Percentiles rank a stretch among this genome's conserved stretches.
Evolutionary conservation across 768 basidiomycete genomes (phyloP).

Genomic region (Xerocomellus dryophilus): DNA sequence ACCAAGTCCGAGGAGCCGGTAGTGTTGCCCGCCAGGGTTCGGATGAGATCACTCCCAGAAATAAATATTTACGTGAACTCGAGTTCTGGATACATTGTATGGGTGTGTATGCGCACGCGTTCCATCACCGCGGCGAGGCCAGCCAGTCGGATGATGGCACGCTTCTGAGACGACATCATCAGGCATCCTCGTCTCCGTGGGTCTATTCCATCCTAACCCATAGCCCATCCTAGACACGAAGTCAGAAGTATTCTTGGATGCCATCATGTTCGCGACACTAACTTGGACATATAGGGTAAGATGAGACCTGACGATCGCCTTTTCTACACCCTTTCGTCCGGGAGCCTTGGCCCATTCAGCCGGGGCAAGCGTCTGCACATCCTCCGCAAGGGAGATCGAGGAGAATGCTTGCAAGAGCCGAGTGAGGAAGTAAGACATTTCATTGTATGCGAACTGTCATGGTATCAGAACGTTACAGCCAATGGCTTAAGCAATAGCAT

Average conservation of each 20-base stretch:
- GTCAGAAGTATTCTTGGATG: background rate
- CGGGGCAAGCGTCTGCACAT: constrained; percentile 48
- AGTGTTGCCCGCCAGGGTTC: no score
- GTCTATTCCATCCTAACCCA: constrained; percentile 29
- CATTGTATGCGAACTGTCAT: constrained; percentile 61
- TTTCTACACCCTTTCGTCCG: constrained; percentile 43
- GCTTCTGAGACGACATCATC: background rate
- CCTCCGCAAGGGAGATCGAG: constrained; percentile 41
- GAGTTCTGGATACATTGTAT: no score
- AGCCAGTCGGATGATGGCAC: no score
- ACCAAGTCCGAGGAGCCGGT: no score
- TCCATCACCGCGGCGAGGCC: no score
- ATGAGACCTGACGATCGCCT: constrained; percentile 44
- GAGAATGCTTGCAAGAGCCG: constrained; percentile 57
- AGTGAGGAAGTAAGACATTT: constrained; percentile 60
- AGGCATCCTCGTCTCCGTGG: background rate
- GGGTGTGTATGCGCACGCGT: no score
- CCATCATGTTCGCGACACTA: constrained; percentile 10
- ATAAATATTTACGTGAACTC: no score
- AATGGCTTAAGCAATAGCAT: background rate
- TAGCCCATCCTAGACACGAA: constrained; percentile 17
- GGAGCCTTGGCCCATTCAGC: constrained; percentile 38
- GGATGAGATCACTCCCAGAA: no score
- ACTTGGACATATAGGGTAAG: constrained; percentile 54
- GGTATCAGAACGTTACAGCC: background rate